These are phyloP conservation scores for Raffaelea albimanens DNA, from an alignment of 2,329 filamentous ascomycete species.

Conservation along the genomic window DNA sequence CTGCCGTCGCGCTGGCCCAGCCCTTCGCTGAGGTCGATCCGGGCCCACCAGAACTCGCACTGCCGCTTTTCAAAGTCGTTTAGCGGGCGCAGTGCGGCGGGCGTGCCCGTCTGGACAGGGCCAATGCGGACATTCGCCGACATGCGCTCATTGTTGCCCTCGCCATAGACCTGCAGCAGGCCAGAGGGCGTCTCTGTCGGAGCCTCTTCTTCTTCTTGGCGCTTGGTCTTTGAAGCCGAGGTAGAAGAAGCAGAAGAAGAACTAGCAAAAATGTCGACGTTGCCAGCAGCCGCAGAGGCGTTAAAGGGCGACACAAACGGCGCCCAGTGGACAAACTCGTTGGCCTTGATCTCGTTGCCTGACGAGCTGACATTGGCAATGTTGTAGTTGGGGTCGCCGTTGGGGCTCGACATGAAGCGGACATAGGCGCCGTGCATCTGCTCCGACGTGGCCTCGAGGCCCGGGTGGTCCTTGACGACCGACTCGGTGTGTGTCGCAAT, in stretches of 20 bases:
- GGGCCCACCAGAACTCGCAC: slow-evolving; percentile 53
- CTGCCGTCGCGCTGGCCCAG: slow-evolving; percentile 19
- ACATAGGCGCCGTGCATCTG: slow-evolving; percentile 35
- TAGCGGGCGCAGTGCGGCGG: slow-evolving; percentile 31
- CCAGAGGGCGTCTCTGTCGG: slow-evolving; percentile 2
- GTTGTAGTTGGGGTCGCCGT: slow-evolving; percentile 9
- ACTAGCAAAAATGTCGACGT: too few species aligned
- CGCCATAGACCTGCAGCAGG: slow-evolving; percentile 41
- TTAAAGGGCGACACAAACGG: slow-evolving; percentile 30
- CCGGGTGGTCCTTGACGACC: slow-evolving; percentile 21
- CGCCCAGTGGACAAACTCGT: slow-evolving; percentile 25
- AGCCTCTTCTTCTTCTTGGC: slow-evolving; percentile 1
- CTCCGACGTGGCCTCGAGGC: slow-evolving; percentile 26
- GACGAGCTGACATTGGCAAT: not conserved
- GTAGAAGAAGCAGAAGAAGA: too few species aligned
- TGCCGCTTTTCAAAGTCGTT: slow-evolving; percentile 35
- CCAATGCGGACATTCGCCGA: slow-evolving; percentile 8
- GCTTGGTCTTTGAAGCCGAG: not conserved
- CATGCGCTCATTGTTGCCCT: slow-evolving; percentile 47
- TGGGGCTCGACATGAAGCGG: slow-evolving; percentile 20
- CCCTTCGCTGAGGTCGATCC: slow-evolving; percentile 37
- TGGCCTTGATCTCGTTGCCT: too few species aligned
- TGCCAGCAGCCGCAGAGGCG: too few species aligned
- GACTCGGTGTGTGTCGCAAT: slow-evolving; percentile 33
- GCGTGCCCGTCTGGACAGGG: slow-evolving; percentile 27